These are phyloP conservation scores for Pseudogymnoascus sp. DNA, from an alignment of 2,329 filamentous ascomycete species.

Conservation along the genomic window DNA sequence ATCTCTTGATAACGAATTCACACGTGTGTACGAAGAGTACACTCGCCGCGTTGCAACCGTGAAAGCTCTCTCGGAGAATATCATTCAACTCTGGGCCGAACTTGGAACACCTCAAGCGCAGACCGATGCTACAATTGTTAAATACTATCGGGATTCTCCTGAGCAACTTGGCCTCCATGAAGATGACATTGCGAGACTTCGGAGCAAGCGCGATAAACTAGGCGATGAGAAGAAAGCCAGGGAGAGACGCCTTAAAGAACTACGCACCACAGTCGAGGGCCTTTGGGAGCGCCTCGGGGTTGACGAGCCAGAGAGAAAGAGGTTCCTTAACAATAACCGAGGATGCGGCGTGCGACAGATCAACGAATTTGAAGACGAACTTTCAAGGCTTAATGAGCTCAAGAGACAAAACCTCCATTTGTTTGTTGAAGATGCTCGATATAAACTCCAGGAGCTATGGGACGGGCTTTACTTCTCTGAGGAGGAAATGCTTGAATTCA, in stretches of 20 bases:
- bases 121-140: constrained; percentile 78
- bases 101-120: constrained; percentile 90
- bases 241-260: constrained; percentile 65
- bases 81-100: constrained; percentile 92
- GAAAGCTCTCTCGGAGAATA: constrained; percentile 66
- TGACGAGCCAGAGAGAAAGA: constrained; percentile 72
- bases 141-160: constrained; percentile 80
- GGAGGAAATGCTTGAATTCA: constrained; percentile 98
- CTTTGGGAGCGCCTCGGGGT: constrained; percentile 85
- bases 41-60: constrained; percentile 71
- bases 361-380: constrained; percentile 92
- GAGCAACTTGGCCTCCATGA: constrained; percentile 91
- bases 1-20: constrained; percentile 82
- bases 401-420: constrained; percentile 92
- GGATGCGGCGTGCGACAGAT: constrained; percentile 87
- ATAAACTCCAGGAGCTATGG: constrained; percentile 90
- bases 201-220: constrained; percentile 69
- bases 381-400: constrained; percentile 76
- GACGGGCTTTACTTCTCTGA: constrained; percentile 90
- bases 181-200: constrained; percentile 69
- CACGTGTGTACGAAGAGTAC: constrained; percentile 94
- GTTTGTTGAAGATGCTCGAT: constrained; percentile 90
- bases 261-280: constrained; percentile 68
- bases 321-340: constrained; percentile 77
- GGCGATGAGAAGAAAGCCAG: constrained; percentile 80